Evolutionary conservation across 352 stramenopile genomes (phyloP), one percentile per base, ranked within the genome.

Genomic region (Globisporangium sylvaticum): DNA sequence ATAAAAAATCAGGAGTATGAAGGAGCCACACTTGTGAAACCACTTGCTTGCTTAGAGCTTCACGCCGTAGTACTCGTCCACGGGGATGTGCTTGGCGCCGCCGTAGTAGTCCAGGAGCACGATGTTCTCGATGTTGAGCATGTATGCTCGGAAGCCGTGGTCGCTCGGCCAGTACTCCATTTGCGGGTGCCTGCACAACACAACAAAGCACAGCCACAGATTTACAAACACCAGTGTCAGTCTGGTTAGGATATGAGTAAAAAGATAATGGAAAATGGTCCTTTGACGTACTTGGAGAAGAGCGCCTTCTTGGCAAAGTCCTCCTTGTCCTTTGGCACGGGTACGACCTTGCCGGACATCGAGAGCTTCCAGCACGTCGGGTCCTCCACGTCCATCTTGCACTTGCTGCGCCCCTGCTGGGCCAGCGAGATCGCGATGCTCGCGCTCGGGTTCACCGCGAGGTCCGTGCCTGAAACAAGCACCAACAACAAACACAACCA

Each of bases 341-440:
- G 81, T n/a, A 76, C 66, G 46, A 92, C 75, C 12, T 76, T 77
- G 57, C 84, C 84, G 1, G 78, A 72, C 32, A 92, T 61, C 58
- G 78, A 83, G 56, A 89, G 29, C 55, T 88, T 88, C 81, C 80
- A 89, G 75, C 84, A 92, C 22, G 84, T 92, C 20, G 84, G 84
- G 74, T 92, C 81, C 68, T 87, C 71, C 10, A 80, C 74, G 59
- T 93, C 84, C 72, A 83, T 86, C 60, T 88, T 86, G 66, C 81
- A 91, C n/a, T 74, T 75, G 62, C 78, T 53, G 34, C 73, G 25
- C 22, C 74, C 78, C 18, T 81, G 57, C 65, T 91, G 83, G 9
- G 74, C 78, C 69, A 87, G 81, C 24, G 83, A 82, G 65, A 93
- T 89, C 3, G 80, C 74, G 34, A 91, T 67, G 4, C 73, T 88